Conservation (phyloP, 805 yeast species). For the Cyberlindnera bimundalis region DNA sequence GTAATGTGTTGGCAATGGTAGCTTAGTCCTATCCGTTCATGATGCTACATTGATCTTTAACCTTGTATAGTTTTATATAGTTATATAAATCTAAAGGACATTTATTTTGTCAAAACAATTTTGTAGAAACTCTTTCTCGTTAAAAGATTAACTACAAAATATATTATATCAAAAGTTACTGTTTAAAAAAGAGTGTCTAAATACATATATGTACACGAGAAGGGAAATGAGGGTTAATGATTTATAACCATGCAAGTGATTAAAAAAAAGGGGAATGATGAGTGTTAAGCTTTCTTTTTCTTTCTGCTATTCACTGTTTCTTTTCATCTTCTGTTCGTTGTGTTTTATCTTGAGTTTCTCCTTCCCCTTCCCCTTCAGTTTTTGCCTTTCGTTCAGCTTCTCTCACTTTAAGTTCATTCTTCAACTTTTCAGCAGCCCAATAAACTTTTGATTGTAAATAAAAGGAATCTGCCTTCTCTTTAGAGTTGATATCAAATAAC, state of each 20-base stretch:
- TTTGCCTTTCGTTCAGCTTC: slow-evolving; percentile 35
- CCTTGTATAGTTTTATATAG: slow-evolving; percentile 1
- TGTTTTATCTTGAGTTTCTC: slow-evolving; percentile 7
- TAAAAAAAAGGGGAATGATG: too few species aligned
- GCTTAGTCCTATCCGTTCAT: slow-evolving; percentile 25
- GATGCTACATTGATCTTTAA: slow-evolving; percentile 25
- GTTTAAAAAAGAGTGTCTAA: too few species aligned
- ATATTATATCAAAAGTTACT: too few species aligned
- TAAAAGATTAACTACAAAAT: too few species aligned
- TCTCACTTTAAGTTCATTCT: slow-evolving; percentile 66
- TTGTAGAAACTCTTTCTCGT: too few species aligned
- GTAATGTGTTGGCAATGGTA: slow-evolving; percentile 25
- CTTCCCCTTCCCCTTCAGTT: slow-evolving; percentile 13
- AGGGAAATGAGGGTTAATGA: background rate
- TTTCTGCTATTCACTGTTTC: slow-evolving; percentile 12
- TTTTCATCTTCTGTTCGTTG: slow-evolving; percentile 6
- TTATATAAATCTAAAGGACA: too few species aligned
- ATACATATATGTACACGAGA: slow-evolving; percentile 7
- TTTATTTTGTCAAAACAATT: too few species aligned
- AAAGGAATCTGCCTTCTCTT: slow-evolving; percentile 95
- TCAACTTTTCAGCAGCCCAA: slow-evolving; percentile 89
- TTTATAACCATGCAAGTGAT: too few species aligned
- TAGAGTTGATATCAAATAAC: slow-evolving; percentile 82
- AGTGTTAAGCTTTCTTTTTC: too few species aligned
- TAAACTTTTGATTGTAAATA: slow-evolving; percentile 90